A percentile compares a stretch with the other conserved stretches of the same genome.
Conservation (phyloP, 176 grass and related monocot genomes). For the Tillandsia leiboldiana region DNA sequence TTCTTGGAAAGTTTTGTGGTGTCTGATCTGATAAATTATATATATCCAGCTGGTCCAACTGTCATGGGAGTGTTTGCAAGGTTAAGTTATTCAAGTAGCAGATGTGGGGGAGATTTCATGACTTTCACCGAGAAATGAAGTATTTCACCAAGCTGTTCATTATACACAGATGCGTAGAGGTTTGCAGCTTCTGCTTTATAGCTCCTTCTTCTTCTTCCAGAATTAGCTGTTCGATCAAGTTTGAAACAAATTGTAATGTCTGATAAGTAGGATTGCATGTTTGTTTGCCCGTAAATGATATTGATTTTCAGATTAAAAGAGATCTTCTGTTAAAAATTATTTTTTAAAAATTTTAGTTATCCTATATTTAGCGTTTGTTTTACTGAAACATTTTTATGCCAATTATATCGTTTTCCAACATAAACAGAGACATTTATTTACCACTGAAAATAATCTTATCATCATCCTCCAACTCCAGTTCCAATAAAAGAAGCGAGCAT, state of each 20-base stretch:
- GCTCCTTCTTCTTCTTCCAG: not conserved
- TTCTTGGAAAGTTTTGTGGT: not conserved
- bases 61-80: not conserved
- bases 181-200: not conserved
- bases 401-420: too few species aligned
- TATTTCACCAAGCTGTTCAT: not conserved
- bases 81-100: not conserved
- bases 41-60: not conserved
- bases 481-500: too few species aligned
- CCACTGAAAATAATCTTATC: too few species aligned
- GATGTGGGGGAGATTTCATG: not conserved
- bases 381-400: too few species aligned
- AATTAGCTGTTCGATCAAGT: not conserved
- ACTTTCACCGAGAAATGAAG: not conserved
- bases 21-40: not conserved
- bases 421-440: too few species aligned
- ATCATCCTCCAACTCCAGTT: too few species aligned
- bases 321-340: too few species aligned
- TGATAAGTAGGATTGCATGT: not conserved
- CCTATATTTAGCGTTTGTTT: too few species aligned
- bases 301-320: too few species aligned
- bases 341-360: too few species aligned
- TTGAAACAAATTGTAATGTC: not conserved
- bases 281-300: too few species aligned
- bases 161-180: not conserved